Conservation (phyloP, 805 yeast genomes). For the Lipomyces yamadae region DNA sequence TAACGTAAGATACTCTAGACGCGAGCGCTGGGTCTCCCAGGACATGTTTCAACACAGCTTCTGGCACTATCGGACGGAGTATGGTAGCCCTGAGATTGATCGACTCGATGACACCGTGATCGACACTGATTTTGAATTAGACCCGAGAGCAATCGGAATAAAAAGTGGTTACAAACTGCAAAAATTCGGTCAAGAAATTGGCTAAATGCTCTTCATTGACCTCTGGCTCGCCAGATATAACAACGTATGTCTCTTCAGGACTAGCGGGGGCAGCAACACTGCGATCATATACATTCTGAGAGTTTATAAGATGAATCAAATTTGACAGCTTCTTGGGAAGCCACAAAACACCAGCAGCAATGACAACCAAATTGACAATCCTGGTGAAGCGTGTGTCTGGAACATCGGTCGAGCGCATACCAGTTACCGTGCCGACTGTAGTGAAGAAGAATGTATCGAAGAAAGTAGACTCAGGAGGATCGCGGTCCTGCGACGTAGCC, state of each 20-base stretch:
- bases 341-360: slow-evolving; percentile 25
- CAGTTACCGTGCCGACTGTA: slow-evolving; percentile 23
- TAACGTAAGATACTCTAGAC: slow-evolving; percentile 21
- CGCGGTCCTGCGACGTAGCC: slow-evolving; percentile 5
- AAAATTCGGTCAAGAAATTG: slow-evolving; percentile 21
- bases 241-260: slow-evolving; percentile 8
- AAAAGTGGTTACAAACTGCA: slow-evolving; percentile 10
- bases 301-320: slow-evolving; percentile 18
- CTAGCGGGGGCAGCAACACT: slow-evolving; percentile 3
- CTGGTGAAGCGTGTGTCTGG: slow-evolving; percentile 24
- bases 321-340: slow-evolving; percentile 23
- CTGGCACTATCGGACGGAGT: slow-evolving; percentile 21
- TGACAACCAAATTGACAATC: slow-evolving; percentile 17
- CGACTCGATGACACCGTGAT: slow-evolving; percentile 30
- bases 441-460: slow-evolving; percentile 32
- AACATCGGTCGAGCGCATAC: slow-evolving; percentile 17
- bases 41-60: slow-evolving; percentile 7
- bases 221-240: slow-evolving; percentile 22
- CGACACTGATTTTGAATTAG: slow-evolving; percentile 15
- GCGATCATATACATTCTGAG: slow-evolving; percentile 24
- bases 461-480: slow-evolving; percentile 15
- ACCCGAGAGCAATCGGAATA: neutral
- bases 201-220: slow-evolving; percentile 21
- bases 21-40: slow-evolving; percentile 16
- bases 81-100: slow-evolving; percentile 16